Evolutionary conservation across 1,284 basidiomycete genomes (phyloP).

Genomic region (Sutorius eximius): DNA sequence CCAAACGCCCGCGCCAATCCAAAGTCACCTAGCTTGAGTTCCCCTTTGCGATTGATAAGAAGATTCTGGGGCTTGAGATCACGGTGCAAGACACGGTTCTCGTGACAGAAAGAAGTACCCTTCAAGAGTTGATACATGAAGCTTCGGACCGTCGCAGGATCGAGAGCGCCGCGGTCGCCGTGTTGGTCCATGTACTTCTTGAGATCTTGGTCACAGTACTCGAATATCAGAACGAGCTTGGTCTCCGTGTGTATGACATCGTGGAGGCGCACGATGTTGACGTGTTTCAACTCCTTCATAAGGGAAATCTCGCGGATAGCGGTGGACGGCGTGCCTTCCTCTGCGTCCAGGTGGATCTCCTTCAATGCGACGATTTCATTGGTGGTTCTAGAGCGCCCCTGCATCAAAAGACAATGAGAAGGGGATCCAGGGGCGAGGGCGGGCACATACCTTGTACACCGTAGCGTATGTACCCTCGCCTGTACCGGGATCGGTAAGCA

Average conservation of each 20-base stretch:
- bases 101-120: constrained; percentile 98
- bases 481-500: constrained; percentile 28
- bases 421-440: neutral
- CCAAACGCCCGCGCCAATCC: constrained; percentile 94
- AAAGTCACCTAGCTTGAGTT: constrained; percentile 97
- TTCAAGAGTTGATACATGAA: constrained; percentile 98
- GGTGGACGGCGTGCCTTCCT: constrained; percentile 93
- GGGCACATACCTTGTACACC: constrained; percentile 75
- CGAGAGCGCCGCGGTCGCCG: constrained; percentile 93
- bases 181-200: constrained; percentile 99
- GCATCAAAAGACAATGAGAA: constrained; percentile 15
- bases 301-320: constrained; percentile 95
- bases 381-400: constrained; percentile 84
- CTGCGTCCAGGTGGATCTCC: constrained; percentile 94
- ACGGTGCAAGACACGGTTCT: constrained; percentile 96
- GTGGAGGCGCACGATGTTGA: constrained; percentile 94
- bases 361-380: constrained; percentile 91
- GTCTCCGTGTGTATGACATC: constrained; percentile 99
- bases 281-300: constrained; percentile 96
- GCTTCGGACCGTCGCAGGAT: constrained; percentile 89
- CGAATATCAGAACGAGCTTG: constrained; percentile 98
- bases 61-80: constrained; percentile 98
- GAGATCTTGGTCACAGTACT: constrained; percentile 97
- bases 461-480: constrained; percentile 89
- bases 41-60: constrained; percentile 95